Base-by-base conservation (phyloP, 495 filamentous ascomycete species). In the Xylaria palmicola region DNA sequence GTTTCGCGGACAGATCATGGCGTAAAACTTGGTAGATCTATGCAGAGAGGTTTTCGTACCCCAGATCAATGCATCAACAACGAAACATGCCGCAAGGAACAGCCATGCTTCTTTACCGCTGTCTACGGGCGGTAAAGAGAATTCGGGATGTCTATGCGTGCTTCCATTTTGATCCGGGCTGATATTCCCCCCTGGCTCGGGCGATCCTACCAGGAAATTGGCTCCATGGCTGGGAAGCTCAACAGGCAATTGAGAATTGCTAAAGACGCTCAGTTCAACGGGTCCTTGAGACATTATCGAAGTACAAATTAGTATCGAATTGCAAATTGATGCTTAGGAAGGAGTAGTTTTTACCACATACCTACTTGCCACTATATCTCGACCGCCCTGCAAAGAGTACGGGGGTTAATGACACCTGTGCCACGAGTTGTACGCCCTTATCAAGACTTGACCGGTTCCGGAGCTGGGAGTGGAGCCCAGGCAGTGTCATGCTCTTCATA, bases 51-150 rank as follows among this genome's bases (percentile, higher is more conserved):
- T 24, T 17, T 30, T 4, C 74, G 63, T 68, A 86, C 86, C 86
- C 86, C 86, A 90, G 22, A 88, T 74, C 10, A 89, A 69, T n/a
- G 76, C 81, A 64, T 90, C 87, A 27, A 90, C 73, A 54, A 84
- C 69, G 69, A 89, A 89, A 62, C 81, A 80, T 4, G 81, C 84
- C 1, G 78, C 74, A 17, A 91, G 76, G 60, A 87, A 87, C 0
- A 88, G 74, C 83, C 84, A 90, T 12, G 88, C 87, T 40, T 83
- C 72, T 49, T 77, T 82, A 9, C 87, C 88, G 22, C 80, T 70
- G 69, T 90, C 88, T 4, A 75, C 80, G 4, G 77, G 80, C 6
- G 86, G 85, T n/a, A 89, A 73, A 24, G 77, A 74, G 61, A 74
- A 69, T 60, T 70, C 70, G 2, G 57, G 26, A 8, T 53, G 36